Evolutionary conservation across 257 asterid species (phyloP).

Genomic region (Solanum arcanum): DNA sequence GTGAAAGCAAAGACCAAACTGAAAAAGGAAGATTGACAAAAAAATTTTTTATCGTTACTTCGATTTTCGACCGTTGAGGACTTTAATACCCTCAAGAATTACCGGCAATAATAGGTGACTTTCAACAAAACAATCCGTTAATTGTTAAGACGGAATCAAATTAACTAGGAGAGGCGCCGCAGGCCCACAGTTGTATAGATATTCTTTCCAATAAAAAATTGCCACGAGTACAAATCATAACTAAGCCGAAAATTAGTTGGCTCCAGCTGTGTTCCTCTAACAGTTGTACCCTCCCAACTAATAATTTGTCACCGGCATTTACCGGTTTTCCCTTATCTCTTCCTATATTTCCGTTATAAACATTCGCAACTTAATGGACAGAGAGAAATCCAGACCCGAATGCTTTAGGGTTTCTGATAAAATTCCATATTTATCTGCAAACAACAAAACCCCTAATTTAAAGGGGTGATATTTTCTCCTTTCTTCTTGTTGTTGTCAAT

Average conservation of each 20-base stretch:
- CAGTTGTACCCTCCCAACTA: not conserved
- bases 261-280: not conserved
- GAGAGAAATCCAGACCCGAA: not conserved
- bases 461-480: not conserved
- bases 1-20: not conserved
- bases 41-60: not conserved
- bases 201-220: not conserved
- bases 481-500: not conserved
- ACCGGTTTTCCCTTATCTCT: slow-evolving; percentile 9
- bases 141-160: not conserved
- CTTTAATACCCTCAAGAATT: not conserved
- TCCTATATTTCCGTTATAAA: not conserved
- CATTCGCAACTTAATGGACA: not conserved
- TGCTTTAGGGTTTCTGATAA: not conserved
- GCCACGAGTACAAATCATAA: not conserved
- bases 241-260: not conserved
- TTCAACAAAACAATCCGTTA: not conserved
- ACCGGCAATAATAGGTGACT: not conserved
- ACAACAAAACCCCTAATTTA: not conserved
- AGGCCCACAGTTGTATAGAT: not conserved
- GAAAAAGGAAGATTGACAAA: not conserved
- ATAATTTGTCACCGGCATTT: not conserved
- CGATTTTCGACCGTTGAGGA: not conserved
- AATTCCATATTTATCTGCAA: not conserved
- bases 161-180: not conserved